A percentile compares a stretch with the other conserved stretches of the same genome.
These are phyloP conservation scores for Cryphonectria parasitica DNA, from an alignment of 2,329 filamentous ascomycete genomes.

Conservation along the genomic window DNA sequence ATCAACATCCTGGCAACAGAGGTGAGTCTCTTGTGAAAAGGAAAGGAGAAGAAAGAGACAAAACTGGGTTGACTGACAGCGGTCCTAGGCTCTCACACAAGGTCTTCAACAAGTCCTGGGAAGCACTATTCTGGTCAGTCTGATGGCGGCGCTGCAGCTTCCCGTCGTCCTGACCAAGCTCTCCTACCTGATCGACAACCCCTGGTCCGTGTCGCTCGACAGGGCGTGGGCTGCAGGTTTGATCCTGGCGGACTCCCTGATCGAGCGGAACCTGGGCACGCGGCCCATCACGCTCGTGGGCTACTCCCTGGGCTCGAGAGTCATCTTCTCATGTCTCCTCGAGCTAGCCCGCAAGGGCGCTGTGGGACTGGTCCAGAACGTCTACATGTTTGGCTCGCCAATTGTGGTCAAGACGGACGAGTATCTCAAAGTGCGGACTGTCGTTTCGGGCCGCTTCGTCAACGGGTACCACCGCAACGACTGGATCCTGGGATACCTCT, in stretches of 20 bases:
- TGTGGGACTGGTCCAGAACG: constrained; percentile 88
- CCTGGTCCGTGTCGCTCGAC: constrained; percentile 95
- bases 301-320: constrained; percentile 88
- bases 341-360: constrained; percentile 86
- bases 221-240: constrained; percentile 86
- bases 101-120: constrained; percentile 94
- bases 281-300: constrained; percentile 91
- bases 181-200: constrained; percentile 95
- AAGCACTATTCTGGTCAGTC: constrained; percentile 80
- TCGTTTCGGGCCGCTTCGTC: constrained; percentile 89
- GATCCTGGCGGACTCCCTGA: constrained; percentile 91
- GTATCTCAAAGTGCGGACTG: constrained; percentile 77
- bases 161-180: constrained; percentile 92
- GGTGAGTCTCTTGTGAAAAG: constrained; percentile 55
- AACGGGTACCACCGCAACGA: constrained; percentile 95
- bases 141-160: constrained; percentile 94
- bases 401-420: constrained; percentile 92
- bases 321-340: constrained; percentile 89
- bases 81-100: constrained; percentile 84
- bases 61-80: constrained; percentile 8
- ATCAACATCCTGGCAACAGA: constrained; percentile 98
- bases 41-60: constrained; percentile 13
- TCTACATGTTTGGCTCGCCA: constrained; percentile 91
- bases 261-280: constrained; percentile 88
- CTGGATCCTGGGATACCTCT: constrained; percentile 96